phyloP scores from a whole-genome alignment of 208 protist species.

The Borovskyia barvae region DNA sequence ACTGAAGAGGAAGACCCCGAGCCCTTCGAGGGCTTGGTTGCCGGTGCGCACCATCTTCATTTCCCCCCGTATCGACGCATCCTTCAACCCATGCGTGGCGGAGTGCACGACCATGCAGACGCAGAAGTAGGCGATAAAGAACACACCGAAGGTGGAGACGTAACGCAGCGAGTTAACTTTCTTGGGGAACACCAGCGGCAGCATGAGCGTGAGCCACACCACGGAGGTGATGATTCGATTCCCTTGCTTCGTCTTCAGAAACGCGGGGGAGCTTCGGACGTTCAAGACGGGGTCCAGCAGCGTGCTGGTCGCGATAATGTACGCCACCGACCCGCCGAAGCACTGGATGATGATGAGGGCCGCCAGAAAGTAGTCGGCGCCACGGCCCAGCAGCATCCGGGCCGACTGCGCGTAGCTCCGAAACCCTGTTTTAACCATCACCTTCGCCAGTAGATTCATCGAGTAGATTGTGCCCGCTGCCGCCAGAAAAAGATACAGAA shows the following conservation, averaged over 20 bases:
- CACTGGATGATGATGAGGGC: constrained; percentile 43
- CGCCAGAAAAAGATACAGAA: constrained; percentile 43
- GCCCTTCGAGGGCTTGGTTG: constrained; percentile 49
- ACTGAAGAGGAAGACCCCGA: constrained; percentile 46
- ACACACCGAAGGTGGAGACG: constrained; percentile 48
- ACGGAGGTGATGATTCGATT: constrained; percentile 40
- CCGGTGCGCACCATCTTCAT: constrained; percentile 30
- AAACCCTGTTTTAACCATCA: constrained; percentile 29
- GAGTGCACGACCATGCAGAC: constrained; percentile 53
- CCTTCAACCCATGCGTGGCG: constrained; percentile 23
- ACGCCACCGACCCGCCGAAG: constrained; percentile 55
- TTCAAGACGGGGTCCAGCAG: constrained; percentile 41
- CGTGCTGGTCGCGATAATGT: constrained; percentile 51
- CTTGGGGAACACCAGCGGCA: constrained; percentile 66
- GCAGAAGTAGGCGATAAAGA: constrained; percentile 67
- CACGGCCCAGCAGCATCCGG: constrained; percentile 41
- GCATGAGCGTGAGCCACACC: constrained; percentile 54
- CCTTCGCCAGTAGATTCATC: constrained; percentile 43
- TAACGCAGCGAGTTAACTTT: constrained; percentile 69
- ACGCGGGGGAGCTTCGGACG: constrained; percentile 19
- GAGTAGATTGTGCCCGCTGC: constrained; percentile 48
- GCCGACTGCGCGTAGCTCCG: constrained; percentile 42
- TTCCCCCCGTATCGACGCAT: constrained; percentile 28
- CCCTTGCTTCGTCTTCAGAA: constrained; percentile 33
- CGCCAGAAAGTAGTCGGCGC: constrained; percentile 46